A percentile compares a stretch with the other conserved stretches of the same genome.
Conservation (phyloP, 169 alveolate genomes). For the Eimeria mitis region DNA sequence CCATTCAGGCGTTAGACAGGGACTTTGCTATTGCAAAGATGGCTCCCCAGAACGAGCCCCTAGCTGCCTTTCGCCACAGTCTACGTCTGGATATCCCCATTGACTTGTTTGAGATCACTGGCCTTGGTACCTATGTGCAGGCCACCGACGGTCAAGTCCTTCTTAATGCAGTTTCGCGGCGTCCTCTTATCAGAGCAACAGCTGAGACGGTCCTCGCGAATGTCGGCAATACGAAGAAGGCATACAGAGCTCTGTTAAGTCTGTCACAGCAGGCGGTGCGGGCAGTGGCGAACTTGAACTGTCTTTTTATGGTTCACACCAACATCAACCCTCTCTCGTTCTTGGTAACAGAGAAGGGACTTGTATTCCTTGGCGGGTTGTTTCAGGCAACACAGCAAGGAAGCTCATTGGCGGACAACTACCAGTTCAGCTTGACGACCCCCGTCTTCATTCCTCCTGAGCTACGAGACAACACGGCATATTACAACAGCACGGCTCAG, state of each 20-base stretch:
- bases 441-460: conserved; percentile 53
- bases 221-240: neutral
- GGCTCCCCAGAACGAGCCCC: conserved; percentile 9
- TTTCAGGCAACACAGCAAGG: conserved; percentile 10
- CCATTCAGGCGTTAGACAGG: neutral
- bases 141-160: conserved; percentile 40
- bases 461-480: neutral
- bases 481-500: neutral
- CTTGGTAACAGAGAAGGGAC: conserved; percentile 19
- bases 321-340: conserved; percentile 15
- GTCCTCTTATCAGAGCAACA: conserved; percentile 24
- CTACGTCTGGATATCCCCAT: conserved; percentile 48
- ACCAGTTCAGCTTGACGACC: neutral
- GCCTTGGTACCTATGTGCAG: conserved; percentile 32
- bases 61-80: conserved; percentile 9
- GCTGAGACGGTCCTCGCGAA: neutral
- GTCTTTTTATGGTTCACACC: conserved; percentile 45
- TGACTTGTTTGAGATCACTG: conserved; percentile 31
- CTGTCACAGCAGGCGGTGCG: conserved; percentile 64
- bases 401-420: neutral
- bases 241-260: conserved; percentile 22
- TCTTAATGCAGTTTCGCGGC: conserved; percentile 39
- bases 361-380: conserved; percentile 44
- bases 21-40: conserved; percentile 21
- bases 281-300: conserved; percentile 28